Base-by-base conservation (phyloP, 495 filamentous ascomycete genomes). In the Rhypophila decipiens region DNA sequence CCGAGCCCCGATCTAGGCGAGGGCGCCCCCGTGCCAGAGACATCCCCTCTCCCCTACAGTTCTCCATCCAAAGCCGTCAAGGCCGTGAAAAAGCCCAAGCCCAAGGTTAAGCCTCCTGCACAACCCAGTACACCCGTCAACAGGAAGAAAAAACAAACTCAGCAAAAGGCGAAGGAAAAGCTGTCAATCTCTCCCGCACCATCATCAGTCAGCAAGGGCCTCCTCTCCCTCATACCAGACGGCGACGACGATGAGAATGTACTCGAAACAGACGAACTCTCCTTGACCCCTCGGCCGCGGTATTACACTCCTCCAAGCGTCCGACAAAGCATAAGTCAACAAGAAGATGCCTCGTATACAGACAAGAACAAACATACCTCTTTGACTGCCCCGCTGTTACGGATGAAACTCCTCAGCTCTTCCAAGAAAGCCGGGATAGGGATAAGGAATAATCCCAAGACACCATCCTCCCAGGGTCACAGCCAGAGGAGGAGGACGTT, bases 261-360 rank as follows among this genome's bases (percentile, higher is more conserved):
- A 43, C 63, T 72, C 12, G n/a, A n/a, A n/a, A n/a, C n/a, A n/a
- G n/a, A n/a, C n/a, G 44, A 63, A 19, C 65, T 68, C 51, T 67
- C 70, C 41, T 62, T 72, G 12, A 63, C 64, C 46, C 51, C 66
- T 4, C 39, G 44, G 4, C 42, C 48, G 0, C 42, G 54, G 12
- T 50, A 55, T 38, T 57, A 64, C 45, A 51, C 56, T 19, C 53
- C 64, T 4, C 39, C 56, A 19, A 56, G 53, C 13, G 45, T 43
- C 34, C 55, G 49, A 9, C 36, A 39, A 11, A 38, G 23, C 49
- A 24, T 13, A 36, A 42, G 44, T 27, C 23, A 31, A 24, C 18
- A 11, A 43, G 20, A n/a, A 34, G 5, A 20, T 13, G 22, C 21
- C 21, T 15, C 2, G 36, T 39, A 12, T 10, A 13, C 15, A 17